These are phyloP conservation scores for Acer negundo DNA, from an alignment of 345 rosid genomes.

Conservation along the genomic window DNA sequence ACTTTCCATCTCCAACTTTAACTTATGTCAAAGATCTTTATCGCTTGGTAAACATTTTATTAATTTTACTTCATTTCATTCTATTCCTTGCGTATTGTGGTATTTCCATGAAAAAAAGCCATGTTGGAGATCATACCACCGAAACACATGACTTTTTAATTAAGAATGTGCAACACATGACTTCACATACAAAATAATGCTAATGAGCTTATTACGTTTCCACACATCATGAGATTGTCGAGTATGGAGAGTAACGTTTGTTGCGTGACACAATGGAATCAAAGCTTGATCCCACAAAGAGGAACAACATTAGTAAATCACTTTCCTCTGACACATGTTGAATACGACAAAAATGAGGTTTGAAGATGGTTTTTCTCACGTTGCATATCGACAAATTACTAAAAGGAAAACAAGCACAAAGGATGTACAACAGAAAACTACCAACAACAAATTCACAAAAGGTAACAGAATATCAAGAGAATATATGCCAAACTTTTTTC, in stretches of 20 bases:
- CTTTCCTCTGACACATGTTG: background rate
- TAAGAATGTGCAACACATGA: background rate
- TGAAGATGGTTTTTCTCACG: background rate
- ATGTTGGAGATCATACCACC: background rate
- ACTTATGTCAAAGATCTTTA: background rate
- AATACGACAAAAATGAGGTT: constrained; percentile 7
- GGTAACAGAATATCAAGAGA: constrained; percentile 1
- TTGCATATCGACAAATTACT: background rate
- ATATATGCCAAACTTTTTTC: background rate
- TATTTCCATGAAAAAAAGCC: background rate
- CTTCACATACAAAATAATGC: constrained; percentile 5
- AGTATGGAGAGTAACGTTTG: background rate
- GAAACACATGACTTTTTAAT: constrained; percentile 1
- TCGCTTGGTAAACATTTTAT: background rate
- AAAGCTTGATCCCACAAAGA: constrained; percentile 13
- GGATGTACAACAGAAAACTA: background rate
- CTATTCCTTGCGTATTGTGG: background rate
- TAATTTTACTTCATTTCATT: background rate
- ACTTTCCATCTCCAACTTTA: background rate
- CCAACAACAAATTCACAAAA: constrained; percentile 11
- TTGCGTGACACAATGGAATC: constrained; percentile 14
- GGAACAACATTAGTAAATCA: background rate
- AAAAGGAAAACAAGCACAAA: constrained; percentile 8
- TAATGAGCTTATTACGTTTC: background rate
- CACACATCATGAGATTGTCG: background rate